Evolutionary conservation across 768 basidiomycete genomes (phyloP), one percentile per base, ranked within the genome.

Genomic region (Gyrodon lividus): DNA sequence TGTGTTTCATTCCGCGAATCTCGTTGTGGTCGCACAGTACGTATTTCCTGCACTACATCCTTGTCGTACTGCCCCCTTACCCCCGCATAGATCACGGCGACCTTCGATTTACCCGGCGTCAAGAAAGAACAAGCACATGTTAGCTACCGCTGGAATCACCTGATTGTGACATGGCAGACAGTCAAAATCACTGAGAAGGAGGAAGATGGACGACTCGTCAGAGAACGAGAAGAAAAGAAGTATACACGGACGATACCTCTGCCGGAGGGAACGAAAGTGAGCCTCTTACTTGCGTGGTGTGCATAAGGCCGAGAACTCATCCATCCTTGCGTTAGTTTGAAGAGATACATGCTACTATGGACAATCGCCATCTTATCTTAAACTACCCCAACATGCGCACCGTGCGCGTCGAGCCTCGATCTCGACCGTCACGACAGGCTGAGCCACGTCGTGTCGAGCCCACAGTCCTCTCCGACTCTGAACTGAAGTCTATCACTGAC

Each of bases 81-180:
- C 53, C 48, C 66, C 63, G 50, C 56, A 23, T 50, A 83, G 62
- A 78, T 86, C 42, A 82, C 82, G 20, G 85, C 84, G 20, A 86
- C 79, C 44, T 87, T 89, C 63, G 84, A 88, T 52, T 71, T 90
- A 59, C 77, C 77, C 3, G 84, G 86, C 24, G 79, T 89, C 38
- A 75, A 74, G 61, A 89, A 88, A 64, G 78, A 87, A 51, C 82
- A 89, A 54, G 79, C 88, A 49, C 87, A 89, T 57, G 83, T 90
- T 61, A 87, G 82, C 62, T 89, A 80, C 58, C 84, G 86, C 47
- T 75, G 77, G 47, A 70, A 78, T 56, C 72, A 79, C 40, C 70
- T 90, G 9, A 73, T 86, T 33, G 74, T 90, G 34, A 84, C 80
- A 16, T 90, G 87, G 87, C 75, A 78, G 52, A 77, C 74, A 9